phyloP scores from a whole-genome alignment of 2,329 filamentous ascomycete species.

The Pseudogymnoascus sp. region DNA sequence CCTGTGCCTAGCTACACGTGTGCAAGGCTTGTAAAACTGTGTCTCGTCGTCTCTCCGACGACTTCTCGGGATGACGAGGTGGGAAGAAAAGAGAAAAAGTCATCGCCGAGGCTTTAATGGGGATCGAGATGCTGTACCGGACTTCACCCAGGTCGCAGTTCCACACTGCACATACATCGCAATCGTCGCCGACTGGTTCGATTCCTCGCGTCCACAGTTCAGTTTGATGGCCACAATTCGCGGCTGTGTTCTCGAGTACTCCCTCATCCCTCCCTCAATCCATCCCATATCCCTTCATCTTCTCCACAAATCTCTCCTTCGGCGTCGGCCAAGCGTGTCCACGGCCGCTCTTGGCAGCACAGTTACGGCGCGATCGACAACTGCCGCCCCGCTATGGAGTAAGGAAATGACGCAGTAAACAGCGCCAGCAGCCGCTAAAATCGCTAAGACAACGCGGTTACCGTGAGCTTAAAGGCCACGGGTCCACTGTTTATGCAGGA shows the following conservation, averaged over 20 bases:
- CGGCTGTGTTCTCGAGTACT: not conserved
- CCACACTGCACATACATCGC: not conserved
- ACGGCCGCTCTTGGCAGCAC: not conserved
- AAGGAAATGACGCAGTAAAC: not conserved
- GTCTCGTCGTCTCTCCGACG: not conserved
- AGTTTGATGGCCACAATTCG: not conserved
- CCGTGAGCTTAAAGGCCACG: not conserved
- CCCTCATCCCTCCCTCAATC: not conserved
- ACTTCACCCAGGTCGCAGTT: not conserved
- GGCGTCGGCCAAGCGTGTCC: not conserved
- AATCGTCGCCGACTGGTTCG: not conserved
- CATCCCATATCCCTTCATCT: not conserved
- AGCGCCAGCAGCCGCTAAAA: not conserved
- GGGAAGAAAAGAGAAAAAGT: not conserved
- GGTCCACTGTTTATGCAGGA: conserved; percentile 3
- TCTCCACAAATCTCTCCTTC: not conserved
- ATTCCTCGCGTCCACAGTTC: not conserved
- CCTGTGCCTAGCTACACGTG: not conserved
- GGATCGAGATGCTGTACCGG: not conserved
- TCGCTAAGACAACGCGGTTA: not conserved
- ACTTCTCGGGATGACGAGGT: not conserved
- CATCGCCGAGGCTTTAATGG: not conserved
- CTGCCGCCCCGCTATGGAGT: not conserved
- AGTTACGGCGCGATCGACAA: not conserved
- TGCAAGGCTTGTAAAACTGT: not conserved